A percentile compares a stretch with the other conserved stretches of the same genome.
Evolutionary conservation across 768 basidiomycete genomes (phyloP).

Genomic region (Tubosaeta brunneosetosa): DNA sequence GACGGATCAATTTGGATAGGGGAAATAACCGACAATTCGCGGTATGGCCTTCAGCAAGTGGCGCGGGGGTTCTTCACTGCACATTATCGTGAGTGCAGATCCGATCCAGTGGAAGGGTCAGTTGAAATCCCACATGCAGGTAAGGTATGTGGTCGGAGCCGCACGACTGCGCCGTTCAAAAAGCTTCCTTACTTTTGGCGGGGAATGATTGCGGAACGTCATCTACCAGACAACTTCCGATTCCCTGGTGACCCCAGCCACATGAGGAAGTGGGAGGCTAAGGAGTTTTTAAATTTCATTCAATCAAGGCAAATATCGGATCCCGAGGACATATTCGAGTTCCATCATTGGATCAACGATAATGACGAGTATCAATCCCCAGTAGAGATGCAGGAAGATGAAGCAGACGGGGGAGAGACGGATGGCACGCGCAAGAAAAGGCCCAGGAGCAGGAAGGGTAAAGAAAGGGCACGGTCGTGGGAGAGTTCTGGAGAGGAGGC

Average conservation of each 20-base stretch:
- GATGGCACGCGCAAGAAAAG: no score
- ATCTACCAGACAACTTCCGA: background rate
- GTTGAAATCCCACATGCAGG: no score
- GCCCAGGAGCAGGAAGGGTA: no score
- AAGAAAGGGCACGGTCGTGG: no score
- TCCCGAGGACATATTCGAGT: background rate
- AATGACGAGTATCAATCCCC: no score
- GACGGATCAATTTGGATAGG: background rate
- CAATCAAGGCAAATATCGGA: no score
- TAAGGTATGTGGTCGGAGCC: background rate
- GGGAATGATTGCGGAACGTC: background rate
- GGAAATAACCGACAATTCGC: background rate
- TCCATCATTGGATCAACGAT: background rate
- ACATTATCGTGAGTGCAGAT: background rate
- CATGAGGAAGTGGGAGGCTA: background rate
- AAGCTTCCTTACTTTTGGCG: no score
- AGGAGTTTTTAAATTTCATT: background rate
- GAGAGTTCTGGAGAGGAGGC: no score
- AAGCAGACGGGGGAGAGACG: no score
- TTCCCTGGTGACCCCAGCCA: background rate
- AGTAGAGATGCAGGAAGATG: no score
- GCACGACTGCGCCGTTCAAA: background rate
- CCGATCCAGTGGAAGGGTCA: no score
- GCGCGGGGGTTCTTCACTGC: background rate
- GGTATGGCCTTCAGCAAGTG: background rate